Evolutionary conservation across 106 monocot genomes (phyloP).

Genomic region (Allium cepa): DNA sequence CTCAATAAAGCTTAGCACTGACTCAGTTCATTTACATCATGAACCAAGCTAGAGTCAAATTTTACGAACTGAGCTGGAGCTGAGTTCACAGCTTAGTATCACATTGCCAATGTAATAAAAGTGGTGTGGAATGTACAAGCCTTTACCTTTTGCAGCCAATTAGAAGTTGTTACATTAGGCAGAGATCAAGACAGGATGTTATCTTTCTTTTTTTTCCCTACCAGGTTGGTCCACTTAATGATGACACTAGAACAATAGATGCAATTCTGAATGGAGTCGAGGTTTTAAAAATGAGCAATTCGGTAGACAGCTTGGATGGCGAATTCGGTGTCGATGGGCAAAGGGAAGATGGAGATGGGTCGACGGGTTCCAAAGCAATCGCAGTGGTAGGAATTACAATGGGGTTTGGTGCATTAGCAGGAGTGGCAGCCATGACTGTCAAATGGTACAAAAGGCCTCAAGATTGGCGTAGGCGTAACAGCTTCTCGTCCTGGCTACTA

Average conservation of each 20-base stretch:
- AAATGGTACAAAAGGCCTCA: conserved; percentile 42
- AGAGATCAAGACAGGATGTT: neutral
- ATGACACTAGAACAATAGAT: conserved; percentile 21
- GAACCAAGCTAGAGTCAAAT: neutral
- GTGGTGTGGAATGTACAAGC: too few species aligned
- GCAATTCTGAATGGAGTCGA: conserved; percentile 53
- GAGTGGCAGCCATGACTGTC: conserved; percentile 30
- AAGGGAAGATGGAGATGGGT: conserved; percentile 7
- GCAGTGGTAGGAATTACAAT: conserved; percentile 36
- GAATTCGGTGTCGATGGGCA: conserved; percentile 50
- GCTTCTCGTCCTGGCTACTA: conserved; percentile 61
- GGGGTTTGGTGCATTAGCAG: conserved; percentile 39
- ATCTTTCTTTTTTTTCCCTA: neutral
- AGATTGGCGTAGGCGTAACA: conserved; percentile 45
- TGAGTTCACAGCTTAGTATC: neutral
- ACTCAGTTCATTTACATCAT: neutral
- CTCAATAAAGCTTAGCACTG: too few species aligned
- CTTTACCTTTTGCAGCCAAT: too few species aligned
- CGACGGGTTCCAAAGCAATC: neutral
- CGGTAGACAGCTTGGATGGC: conserved; percentile 44
- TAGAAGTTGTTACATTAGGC: neutral
- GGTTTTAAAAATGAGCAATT: conserved; percentile 46
- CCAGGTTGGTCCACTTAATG: conserved; percentile 24
- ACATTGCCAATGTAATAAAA: neutral
- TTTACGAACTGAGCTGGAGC: too few species aligned